These are phyloP conservation scores for Fusarium armeniacum DNA, from an alignment of 2,329 filamentous ascomycete species.

Conservation along the genomic window DNA sequence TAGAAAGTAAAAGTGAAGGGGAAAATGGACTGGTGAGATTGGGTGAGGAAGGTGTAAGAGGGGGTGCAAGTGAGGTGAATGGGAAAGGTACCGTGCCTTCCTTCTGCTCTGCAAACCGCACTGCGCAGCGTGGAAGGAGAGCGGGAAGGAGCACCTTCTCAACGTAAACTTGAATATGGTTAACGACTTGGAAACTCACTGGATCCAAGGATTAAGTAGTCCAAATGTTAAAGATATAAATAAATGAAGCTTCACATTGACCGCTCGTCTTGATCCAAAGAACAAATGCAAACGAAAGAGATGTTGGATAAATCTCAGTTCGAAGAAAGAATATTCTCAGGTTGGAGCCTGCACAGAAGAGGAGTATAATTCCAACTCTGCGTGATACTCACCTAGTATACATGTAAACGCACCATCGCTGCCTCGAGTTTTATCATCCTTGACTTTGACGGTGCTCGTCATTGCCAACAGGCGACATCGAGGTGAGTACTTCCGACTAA, in stretches of 20 bases:
- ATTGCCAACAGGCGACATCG: not conserved
- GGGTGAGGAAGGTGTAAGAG: slow-evolving; percentile 6
- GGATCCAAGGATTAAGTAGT: slow-evolving; percentile 13
- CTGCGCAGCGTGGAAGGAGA: slow-evolving; percentile 1
- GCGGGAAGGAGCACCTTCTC: slow-evolving; percentile 1
- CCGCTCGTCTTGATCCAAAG: slow-evolving; percentile 5
- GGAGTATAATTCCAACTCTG: not conserved
- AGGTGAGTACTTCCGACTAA: not conserved
- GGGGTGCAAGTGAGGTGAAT: slow-evolving; percentile 3
- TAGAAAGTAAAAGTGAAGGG: slow-evolving; percentile 17
- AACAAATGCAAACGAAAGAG: not conserved
- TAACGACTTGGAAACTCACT: slow-evolving; percentile 1
- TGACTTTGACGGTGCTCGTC: not conserved
- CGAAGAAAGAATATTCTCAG: not conserved
- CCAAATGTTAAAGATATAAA: slow-evolving; percentile 21
- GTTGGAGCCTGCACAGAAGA: not conserved
- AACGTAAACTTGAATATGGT: not conserved
- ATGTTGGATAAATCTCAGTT: not conserved
- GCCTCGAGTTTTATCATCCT: not conserved
- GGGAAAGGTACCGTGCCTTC: slow-evolving; percentile 28
- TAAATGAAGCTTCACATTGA: slow-evolving; percentile 16
- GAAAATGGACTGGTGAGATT: not conserved
- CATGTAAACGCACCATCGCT: not conserved
- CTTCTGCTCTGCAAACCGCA: slow-evolving; percentile 6
- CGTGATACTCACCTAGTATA: not conserved